phyloP scores from a whole-genome alignment of 495 filamentous ascomycete species.

The Talaromyces proteolyticus region DNA sequence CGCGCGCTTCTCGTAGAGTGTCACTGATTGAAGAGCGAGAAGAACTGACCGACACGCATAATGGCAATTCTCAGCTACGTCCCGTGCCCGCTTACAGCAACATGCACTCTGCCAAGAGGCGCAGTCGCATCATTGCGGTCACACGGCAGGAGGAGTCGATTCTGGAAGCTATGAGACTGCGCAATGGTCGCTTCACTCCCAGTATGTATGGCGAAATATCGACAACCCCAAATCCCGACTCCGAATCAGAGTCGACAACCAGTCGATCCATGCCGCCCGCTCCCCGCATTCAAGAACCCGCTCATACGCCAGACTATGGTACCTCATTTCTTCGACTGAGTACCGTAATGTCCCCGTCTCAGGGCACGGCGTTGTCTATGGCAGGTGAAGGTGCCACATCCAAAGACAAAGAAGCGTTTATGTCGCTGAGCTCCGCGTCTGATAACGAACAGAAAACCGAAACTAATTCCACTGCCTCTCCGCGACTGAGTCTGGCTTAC shows the following conservation, averaged over 20 bases:
- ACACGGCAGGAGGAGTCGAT: conserved; percentile 81
- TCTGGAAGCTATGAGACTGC: conserved; percentile 72
- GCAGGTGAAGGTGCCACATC: conserved; percentile 23
- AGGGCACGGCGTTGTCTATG: conserved; percentile 1
- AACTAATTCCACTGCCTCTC: conserved; percentile 20
- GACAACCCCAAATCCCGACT: conserved; percentile 8
- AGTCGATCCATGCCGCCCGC: neutral
- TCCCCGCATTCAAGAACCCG: conserved; percentile 1
- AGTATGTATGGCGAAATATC: conserved; percentile 55
- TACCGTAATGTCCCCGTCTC: conserved; percentile 21
- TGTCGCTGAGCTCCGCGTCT: conserved; percentile 25
- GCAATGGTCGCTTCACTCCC: conserved; percentile 70
- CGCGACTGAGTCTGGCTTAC: conserved; percentile 27
- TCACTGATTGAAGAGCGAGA: conserved; percentile 3
- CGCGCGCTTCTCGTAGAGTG: neutral
- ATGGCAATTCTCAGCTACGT: neutral
- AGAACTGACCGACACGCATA: neutral
- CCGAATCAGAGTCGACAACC: neutral
- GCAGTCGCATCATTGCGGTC: conserved; percentile 74
- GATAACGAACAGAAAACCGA: conserved; percentile 31
- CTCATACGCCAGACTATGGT: conserved; percentile 27
- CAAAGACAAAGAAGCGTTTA: conserved; percentile 21
- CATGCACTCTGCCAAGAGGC: conserved; percentile 13
- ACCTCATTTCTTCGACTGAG: conserved; percentile 41
- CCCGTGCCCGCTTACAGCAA: neutral